Conservation (phyloP, 2,329 filamentous ascomycete genomes). For the Penicillium sp. region DNA sequence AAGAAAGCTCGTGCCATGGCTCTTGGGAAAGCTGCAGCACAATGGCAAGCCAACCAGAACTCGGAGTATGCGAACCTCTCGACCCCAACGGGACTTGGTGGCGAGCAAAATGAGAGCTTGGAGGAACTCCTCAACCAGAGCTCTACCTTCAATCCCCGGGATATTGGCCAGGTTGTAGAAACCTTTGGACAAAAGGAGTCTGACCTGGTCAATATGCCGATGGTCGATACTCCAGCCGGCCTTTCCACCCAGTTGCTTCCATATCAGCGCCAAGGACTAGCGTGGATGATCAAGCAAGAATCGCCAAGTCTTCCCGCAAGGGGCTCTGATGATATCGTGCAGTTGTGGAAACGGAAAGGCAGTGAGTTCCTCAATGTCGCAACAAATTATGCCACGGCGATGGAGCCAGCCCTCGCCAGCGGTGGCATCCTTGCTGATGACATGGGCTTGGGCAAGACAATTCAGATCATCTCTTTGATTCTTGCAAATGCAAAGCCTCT, state of each 20-base stretch:
- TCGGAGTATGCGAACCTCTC: conserved; percentile 38
- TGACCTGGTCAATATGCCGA: conserved; percentile 67
- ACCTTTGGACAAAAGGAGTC: conserved; percentile 70
- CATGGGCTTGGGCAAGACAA: conserved; percentile 88
- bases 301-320: conserved; percentile 61
- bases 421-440: conserved; percentile 88
- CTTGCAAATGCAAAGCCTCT: conserved; percentile 52
- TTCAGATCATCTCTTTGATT: conserved; percentile 80
- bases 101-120: conserved; percentile 45
- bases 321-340: conserved; percentile 62
- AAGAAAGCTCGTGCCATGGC: conserved; percentile 31
- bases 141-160: conserved; percentile 65
- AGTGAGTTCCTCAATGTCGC: conserved; percentile 64
- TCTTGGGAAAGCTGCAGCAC: conserved; percentile 24
- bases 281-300: conserved; percentile 79
- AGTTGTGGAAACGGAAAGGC: conserved; percentile 68
- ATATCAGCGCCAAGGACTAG: conserved; percentile 75
- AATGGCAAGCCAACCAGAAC: conserved; percentile 26
- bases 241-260: conserved; percentile 69
- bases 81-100: conserved; percentile 27
- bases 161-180: conserved; percentile 64
- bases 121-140: conserved; percentile 66
- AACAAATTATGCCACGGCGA: conserved; percentile 63
- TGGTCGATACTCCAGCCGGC: conserved; percentile 64
- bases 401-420: conserved; percentile 63